Base-by-base conservation (phyloP, 2,329 filamentous ascomycete species). In the Epichloe sibirici region DNA sequence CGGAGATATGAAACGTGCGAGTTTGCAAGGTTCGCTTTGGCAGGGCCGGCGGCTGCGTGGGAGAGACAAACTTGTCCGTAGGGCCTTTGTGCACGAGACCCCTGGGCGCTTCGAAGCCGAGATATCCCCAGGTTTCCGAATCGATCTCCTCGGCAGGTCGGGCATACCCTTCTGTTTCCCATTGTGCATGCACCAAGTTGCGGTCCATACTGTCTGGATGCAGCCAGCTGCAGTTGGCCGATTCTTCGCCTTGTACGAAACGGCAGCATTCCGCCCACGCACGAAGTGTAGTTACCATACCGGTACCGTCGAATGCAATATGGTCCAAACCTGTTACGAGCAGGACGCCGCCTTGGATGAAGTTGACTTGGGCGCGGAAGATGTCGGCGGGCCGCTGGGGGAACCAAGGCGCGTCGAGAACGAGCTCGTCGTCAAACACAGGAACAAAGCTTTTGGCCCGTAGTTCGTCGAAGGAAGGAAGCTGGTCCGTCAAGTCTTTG, bases 241-340 rank as follows among this genome's bases (percentile, higher is more conserved):
- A 53, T 13, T 45, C 17, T 25, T 63, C 61, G 5, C 56, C 62
- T n/a, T 62, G 58, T 3, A 65, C 17, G 51, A 54, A 63, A 45
- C 62, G 51, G n/a, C 63, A 65, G 46, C 60, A 58, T 46, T 66
- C 65, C 2, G 65, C 62, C 64, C 63, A 66, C 1, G 58, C 63
- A 31, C 57, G 61, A 25, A 66, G 53, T 3, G 62, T 58, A 0
- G 59, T 53, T 42, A 66, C 60, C 45, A 58, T 62, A 3, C 64
- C 65, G 7, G 62, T 51, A 15, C 61, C 65, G 25, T 67, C 65
- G 12, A 64, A 48, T 7, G 57, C 61, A n/a, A 50, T 55, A 23
- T 64, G 63, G 46, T 61, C 61, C 25, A 63, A 50, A 23, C 62
- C 57, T 4, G 56, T 53, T 3, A 61, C 61, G 7, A 66, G 55